A percentile compares a stretch with the other conserved stretches of the same genome.
Evolutionary conservation across 2,329 filamentous ascomycete genomes (phyloP).

Genomic region (Teratosphaeria zuluensis): DNA sequence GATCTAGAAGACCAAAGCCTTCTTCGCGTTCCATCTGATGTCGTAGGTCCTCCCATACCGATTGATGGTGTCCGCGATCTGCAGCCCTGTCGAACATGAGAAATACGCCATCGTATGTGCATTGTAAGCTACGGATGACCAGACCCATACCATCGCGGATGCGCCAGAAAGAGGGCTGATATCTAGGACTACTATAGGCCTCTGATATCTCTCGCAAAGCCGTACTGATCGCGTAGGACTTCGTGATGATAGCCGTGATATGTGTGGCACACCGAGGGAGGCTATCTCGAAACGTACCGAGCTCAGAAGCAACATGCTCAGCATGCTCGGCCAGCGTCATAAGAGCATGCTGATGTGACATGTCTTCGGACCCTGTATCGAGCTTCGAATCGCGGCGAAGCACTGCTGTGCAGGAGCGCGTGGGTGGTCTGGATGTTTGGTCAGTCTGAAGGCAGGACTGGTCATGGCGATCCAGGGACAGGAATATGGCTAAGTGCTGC

Average conservation of each 20-base stretch:
- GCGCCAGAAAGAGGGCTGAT: slow-evolving; percentile 28
- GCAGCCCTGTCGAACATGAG: slow-evolving; percentile 34
- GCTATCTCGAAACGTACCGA: slow-evolving; percentile 41
- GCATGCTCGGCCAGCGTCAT: slow-evolving; percentile 37
- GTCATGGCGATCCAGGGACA: not conserved
- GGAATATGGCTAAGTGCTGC: not conserved
- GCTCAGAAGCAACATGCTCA: slow-evolving; percentile 43
- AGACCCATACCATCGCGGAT: slow-evolving; percentile 41
- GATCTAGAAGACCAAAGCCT: slow-evolving; percentile 35
- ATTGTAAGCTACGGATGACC: slow-evolving; percentile 39
- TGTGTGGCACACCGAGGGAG: slow-evolving; percentile 43
- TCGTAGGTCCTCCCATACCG: slow-evolving; percentile 43
- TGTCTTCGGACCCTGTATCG: not conserved
- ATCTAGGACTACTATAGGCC: slow-evolving; percentile 31
- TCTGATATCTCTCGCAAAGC: slow-evolving; percentile 40
- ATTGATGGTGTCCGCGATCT: slow-evolving; percentile 31
- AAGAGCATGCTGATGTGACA: slow-evolving; percentile 13
- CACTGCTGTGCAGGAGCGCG: not conserved
- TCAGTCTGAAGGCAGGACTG: not conserved
- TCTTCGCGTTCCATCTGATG: slow-evolving; percentile 38
- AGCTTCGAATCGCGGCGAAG: not conserved
- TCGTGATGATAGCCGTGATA: slow-evolving; percentile 44
- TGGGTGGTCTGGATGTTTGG: not conserved
- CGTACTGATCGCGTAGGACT: slow-evolving; percentile 46
- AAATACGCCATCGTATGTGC: slow-evolving; percentile 43